phyloP scores from a whole-genome alignment of 495 filamentous ascomycete genomes.

The Lophiotrema nucula region DNA sequence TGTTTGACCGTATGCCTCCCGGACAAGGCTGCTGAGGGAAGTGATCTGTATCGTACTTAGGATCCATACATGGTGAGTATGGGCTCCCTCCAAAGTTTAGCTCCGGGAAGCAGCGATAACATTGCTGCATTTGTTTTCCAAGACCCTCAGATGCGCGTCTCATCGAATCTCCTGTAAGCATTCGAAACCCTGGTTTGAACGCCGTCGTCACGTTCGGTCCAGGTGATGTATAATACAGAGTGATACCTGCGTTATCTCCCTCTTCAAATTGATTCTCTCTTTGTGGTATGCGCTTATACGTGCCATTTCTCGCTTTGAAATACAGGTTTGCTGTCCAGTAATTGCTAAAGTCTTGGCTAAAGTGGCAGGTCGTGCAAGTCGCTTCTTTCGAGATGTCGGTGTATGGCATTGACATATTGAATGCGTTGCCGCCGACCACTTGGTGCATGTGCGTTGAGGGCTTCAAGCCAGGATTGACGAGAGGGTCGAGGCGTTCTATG shows the following conservation, averaged over 20 bases:
- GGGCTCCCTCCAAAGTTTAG: conserved; percentile 13
- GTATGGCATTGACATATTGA: conserved; percentile 20
- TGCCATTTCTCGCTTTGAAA: conserved; percentile 15
- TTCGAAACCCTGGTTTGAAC: conserved; percentile 31
- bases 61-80: conserved; percentile 19
- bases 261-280: conserved; percentile 27
- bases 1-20: conserved; percentile 26
- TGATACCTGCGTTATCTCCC: conserved; percentile 22
- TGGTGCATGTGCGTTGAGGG: conserved; percentile 26
- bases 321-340: conserved; percentile 22
- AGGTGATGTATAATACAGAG: conserved; percentile 20
- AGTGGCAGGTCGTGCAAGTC: neutral
- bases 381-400: conserved; percentile 1
- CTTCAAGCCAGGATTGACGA: conserved; percentile 22
- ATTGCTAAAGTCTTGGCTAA: neutral
- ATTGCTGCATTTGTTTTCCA: conserved; percentile 21
- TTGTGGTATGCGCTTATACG: conserved; percentile 23
- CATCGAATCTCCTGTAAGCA: conserved; percentile 27
- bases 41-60: conserved; percentile 21
- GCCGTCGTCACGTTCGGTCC: conserved; percentile 16
- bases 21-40: conserved; percentile 19
- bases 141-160: conserved; percentile 10
- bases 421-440: conserved; percentile 23
- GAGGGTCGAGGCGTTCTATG: conserved; percentile 26
- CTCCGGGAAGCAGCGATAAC: conserved; percentile 19